These are phyloP conservation scores for Mycena alexandri DNA, from an alignment of 768 basidiomycete species.

Conservation along the genomic window DNA sequence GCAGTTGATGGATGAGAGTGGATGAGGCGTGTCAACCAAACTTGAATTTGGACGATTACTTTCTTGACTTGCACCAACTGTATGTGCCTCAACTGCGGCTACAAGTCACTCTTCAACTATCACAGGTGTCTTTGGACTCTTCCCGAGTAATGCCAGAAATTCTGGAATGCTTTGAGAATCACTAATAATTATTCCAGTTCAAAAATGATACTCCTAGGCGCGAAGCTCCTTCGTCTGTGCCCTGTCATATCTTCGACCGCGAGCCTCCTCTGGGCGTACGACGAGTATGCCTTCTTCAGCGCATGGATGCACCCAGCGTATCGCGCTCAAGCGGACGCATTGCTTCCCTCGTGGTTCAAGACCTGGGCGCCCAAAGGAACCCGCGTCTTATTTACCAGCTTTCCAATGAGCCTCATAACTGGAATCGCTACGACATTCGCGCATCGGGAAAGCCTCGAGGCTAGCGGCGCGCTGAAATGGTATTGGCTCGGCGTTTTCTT, in stretches of 20 bases:
- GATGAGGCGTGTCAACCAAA: no score
- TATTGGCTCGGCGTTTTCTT: constrained; percentile 15
- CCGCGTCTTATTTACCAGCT: background rate
- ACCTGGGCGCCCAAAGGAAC: constrained; percentile 7
- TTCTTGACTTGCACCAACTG: no score
- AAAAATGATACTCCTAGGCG: background rate
- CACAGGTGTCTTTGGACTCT: no score
- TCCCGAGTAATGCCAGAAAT: no score
- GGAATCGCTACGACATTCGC: background rate
- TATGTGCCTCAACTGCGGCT: no score
- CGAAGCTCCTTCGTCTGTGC: constrained; percentile 7
- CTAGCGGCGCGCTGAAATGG: background rate
- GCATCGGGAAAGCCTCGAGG: background rate
- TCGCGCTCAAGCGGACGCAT: constrained; percentile 7
- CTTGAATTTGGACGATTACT: no score
- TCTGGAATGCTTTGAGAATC: no score
- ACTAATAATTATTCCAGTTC: background rate
- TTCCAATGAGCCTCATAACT: background rate
- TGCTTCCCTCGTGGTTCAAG: constrained; percentile 19
- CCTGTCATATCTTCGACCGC: constrained; percentile 14
- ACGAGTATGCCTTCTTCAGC: constrained; percentile 15
- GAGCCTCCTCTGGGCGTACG: constrained; percentile 19
- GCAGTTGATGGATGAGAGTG: no score
- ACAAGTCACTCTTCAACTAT: no score
- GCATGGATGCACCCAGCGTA: constrained; percentile 9